Conservation (phyloP, 1,284 basidiomycete species). For the Hemileia vastatrix region DNA sequence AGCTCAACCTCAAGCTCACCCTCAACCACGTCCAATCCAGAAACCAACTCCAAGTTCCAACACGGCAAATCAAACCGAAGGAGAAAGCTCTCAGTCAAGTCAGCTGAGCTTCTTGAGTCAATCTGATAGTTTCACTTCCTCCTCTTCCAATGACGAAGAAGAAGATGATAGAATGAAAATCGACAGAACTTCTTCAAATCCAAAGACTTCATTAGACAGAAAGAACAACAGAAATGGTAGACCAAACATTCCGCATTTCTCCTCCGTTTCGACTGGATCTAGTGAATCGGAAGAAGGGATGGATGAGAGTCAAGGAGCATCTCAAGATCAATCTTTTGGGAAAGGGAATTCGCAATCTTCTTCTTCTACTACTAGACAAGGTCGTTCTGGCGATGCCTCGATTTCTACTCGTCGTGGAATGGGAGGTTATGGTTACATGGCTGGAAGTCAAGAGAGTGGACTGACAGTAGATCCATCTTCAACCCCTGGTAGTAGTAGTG, state of each 20-base stretch:
- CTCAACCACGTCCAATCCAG: too few relatives aligned
- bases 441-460: conserved; percentile 37
- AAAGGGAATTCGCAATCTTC: not conserved
- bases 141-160: too few relatives aligned
- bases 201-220: not conserved
- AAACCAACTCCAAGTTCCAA: too few relatives aligned
- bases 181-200: not conserved
- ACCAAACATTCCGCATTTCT: not conserved
- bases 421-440: conserved; percentile 39
- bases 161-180: too few relatives aligned
- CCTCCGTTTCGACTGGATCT: not conserved
- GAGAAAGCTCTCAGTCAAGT: too few relatives aligned
- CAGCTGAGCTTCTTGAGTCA: too few relatives aligned
- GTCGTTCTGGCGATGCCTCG: not conserved
- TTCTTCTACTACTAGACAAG: not conserved
- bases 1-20: too few relatives aligned
- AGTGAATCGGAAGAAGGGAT: not conserved
- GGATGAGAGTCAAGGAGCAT: not conserved
- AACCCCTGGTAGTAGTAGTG: too few relatives aligned
- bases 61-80: too few relatives aligned
- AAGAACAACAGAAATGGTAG: not conserved
- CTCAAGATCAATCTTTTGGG: too few relatives aligned
- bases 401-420: conserved; percentile 12
- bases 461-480: conserved; percentile 26
- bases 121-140: too few relatives aligned